Evolutionary conservation across 495 filamentous ascomycete genomes (phyloP).

Genomic region (Tetracladium setigerum): DNA sequence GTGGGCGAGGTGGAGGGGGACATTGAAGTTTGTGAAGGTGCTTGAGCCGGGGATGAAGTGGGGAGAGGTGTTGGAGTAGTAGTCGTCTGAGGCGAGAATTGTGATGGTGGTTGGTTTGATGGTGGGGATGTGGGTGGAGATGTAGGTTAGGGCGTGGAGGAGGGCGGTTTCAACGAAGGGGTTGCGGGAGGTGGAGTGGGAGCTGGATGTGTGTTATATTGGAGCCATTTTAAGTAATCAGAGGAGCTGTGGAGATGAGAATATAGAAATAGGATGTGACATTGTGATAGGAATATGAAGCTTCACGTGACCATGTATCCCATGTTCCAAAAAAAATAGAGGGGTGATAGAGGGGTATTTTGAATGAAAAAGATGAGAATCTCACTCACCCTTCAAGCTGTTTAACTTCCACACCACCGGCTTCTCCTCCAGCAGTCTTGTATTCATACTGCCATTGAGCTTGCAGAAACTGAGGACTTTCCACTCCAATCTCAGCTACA

Average conservation of each 20-base stretch:
- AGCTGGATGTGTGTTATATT: not conserved
- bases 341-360: not conserved
- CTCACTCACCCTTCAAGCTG: slow-evolving; percentile 68
- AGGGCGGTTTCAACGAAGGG: slow-evolving; percentile 87
- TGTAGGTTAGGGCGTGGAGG: slow-evolving; percentile 80
- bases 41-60: slow-evolving; percentile 1
- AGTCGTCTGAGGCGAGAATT: slow-evolving; percentile 90
- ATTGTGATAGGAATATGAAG: not conserved
- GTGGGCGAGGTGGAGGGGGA: slow-evolving; percentile 70
- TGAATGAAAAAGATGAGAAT: slow-evolving; percentile 8
- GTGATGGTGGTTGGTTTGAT: slow-evolving; percentile 68
- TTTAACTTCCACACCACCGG: slow-evolving; percentile 69
- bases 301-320: too few species aligned
- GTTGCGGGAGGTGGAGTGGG: slow-evolving; percentile 37
- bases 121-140: slow-evolving; percentile 43
- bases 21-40: slow-evolving; percentile 67
- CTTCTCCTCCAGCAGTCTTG: slow-evolving; percentile 47
- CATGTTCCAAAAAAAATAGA: too few species aligned
- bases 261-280: not conserved
- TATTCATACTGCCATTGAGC: slow-evolving; percentile 83
- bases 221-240: not conserved
- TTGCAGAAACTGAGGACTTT: slow-evolving; percentile 82
- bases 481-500: slow-evolving; percentile 67
- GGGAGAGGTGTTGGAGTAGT: slow-evolving; percentile 66
- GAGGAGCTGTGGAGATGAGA: not conserved